Percentiles rank a stretch among this genome's conserved stretches.
Evolutionary conservation across 768 basidiomycete genomes (phyloP).

Genomic region (Mycena haematopus): DNA sequence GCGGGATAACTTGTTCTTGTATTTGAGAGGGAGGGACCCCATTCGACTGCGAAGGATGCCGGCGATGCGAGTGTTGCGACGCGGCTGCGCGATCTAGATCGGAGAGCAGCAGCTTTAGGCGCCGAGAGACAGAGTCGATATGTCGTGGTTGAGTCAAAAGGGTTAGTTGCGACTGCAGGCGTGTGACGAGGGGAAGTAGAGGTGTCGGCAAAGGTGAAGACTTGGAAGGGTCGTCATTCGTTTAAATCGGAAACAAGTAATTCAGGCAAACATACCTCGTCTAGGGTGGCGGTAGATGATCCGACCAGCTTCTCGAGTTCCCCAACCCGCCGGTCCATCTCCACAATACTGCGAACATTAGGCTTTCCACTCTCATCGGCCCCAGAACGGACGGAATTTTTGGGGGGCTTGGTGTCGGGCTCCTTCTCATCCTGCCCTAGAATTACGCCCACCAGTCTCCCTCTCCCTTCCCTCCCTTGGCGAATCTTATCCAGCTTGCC

Average conservation of each 20-base stretch:
- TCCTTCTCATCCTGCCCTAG: conserved; percentile 42
- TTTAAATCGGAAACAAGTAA: conserved; percentile 1
- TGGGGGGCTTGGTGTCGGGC: conserved; percentile 9
- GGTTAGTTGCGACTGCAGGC: conserved; percentile 84
- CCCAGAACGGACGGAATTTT: background rate
- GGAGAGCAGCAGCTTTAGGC: conserved; percentile 89
- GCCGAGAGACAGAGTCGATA: conserved; percentile 92
- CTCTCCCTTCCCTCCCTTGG: conserved; percentile 69
- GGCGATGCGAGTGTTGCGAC: conserved; percentile 53
- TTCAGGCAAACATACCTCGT: conserved; percentile 66
- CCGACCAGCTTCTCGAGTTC: conserved; percentile 86
- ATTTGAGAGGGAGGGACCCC: conserved; percentile 39
- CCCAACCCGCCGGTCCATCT: conserved; percentile 85
- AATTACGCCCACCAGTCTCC: conserved; percentile 65
- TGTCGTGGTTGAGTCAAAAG: conserved; percentile 95
- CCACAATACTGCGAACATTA: conserved; percentile 60
- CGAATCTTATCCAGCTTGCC: conserved; percentile 71
- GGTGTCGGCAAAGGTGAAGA: conserved; percentile 77
- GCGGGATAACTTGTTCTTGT: conserved; percentile 69
- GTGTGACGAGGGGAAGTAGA: conserved; percentile 79
- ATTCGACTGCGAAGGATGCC: conserved; percentile 50
- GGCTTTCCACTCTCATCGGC: conserved; percentile 37
- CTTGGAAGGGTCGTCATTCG: conserved; percentile 43
- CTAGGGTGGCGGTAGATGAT: conserved; percentile 75
- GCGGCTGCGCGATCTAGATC: conserved; percentile 87